Evolutionary conservation across 2,329 filamentous ascomycete genomes (phyloP), one percentile per base, ranked within the genome.

Genomic region (Byssoonygena ceratinophila): DNA sequence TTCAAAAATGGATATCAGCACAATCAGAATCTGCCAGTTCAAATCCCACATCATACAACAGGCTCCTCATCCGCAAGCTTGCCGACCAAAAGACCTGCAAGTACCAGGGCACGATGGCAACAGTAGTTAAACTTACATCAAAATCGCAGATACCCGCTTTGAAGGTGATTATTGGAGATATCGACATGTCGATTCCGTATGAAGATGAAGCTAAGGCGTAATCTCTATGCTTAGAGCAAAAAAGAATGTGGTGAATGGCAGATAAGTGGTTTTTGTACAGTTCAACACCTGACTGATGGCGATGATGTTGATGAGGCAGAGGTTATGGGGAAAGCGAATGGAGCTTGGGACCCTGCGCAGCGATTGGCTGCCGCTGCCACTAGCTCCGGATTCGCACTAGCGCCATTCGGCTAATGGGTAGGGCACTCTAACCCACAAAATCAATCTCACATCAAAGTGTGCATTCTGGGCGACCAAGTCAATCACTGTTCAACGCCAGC

Each of bases 111-210:
- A 50, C 32, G 57, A 45, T 31, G 29, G 45, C 51, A 44, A 49
- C 27, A 46, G 11, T 23, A 23, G 18, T 37, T 29, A 50, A 52
- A 76, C 84, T 66, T 74, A 94, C 89, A 68, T 90, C 83, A 56
- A 91, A 68, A 50, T 92, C 83, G 73, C 91, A 97, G 68, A 80
- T 81, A 69, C 91, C 91, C 59, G 91, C 91, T 78, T 95, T 96
- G 79, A 97, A 97, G 14, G 89, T 94, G 68, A 97, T 90, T 65
- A 95, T 79, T 29, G 91, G 89, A 60, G 78, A 69, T 70, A 87
- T 82, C 57, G 90, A 87, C 89, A 95, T 96, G 58, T 56, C 74
- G 60, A 48, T 8, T 40, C 22, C 20, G 14, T 16, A 31, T 18
- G 11, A n/a, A 14, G 16, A 23, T 2, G 23, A 20, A 3, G 18